Base-by-base conservation (phyloP, 2,329 filamentous ascomycete genomes). In the Ascochyta rabiei region DNA sequence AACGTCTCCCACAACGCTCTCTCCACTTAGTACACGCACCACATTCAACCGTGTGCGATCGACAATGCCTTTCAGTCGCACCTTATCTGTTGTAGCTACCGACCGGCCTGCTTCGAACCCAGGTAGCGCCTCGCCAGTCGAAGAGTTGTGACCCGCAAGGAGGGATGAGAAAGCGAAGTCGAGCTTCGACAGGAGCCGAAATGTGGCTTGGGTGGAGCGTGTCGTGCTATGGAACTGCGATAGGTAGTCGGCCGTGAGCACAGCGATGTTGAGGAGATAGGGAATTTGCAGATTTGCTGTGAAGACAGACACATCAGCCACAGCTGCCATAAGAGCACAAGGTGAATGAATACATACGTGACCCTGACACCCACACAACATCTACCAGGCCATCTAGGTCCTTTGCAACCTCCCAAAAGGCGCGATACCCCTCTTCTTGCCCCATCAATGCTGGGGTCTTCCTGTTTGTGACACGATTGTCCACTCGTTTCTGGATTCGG, bases 1-100 rank as follows among this genome's bases (percentile, higher is more conserved):
- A 1, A 61, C 68, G 7, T 71, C 67, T 2, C 75, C 75, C 2
- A 74, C 75, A 2, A 79, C 77, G 28, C 79, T 73, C 53, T 82
- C 82, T 48, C 78, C 80, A 56, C 82, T 84, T 79, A 91, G 82
- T 15, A 86, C 82, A 55, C 90, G 86, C 1, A 91, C 84, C 53
- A 93, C 85, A 5, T 85, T 75, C 7, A 91, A 77, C 23, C 93
- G 82, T 15, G 89, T 90, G 61, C 88, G 84, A 69, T 96, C 90
- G 0, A 92, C 89, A 26, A 96, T 78, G 67, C 90, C 90, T 69
- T 90, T 89, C 60, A 93, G 89, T 35, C 93, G 84, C 7, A 98
- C 91, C 81, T 95, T 96, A 72, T 97, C 91, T 0, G 90, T 93
- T 16, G 87, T 91, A 79, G 90, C 88, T 0, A 90, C 88, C 8